Conservation (phyloP, 441 rosid species). For the Bocquillonia castaneifolia region DNA sequence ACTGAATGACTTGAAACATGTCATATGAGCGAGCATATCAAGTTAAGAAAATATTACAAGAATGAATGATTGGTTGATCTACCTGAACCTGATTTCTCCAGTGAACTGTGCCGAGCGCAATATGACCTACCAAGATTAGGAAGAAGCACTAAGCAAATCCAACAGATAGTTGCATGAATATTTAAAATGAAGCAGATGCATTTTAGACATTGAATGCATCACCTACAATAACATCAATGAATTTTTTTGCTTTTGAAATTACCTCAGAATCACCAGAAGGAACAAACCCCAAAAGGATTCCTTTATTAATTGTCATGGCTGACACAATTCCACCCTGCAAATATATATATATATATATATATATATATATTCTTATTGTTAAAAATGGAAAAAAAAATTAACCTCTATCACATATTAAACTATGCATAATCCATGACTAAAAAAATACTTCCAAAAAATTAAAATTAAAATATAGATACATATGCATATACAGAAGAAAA, state of each 20-base stretch:
- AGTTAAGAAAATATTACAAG: constrained; percentile 1
- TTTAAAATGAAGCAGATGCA: background rate
- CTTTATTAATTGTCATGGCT: constrained; percentile 85
- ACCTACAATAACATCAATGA: too few species aligned
- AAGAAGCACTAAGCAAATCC: constrained; percentile 17
- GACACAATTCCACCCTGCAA: constrained; percentile 85
- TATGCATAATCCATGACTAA: too few species aligned
- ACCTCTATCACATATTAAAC: too few species aligned
- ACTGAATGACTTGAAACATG: background rate
- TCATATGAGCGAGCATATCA: background rate
- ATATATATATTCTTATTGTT: too few species aligned
- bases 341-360: background rate
- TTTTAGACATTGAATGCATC: too few species aligned
- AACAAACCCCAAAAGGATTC: constrained; percentile 80
- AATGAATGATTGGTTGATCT: constrained; percentile 17
- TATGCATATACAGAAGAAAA: background rate
- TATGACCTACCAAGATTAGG: constrained; percentile 47
- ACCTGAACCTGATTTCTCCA: constrained; percentile 89
- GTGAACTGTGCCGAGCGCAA: constrained; percentile 66
- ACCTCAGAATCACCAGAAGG: constrained; percentile 71
- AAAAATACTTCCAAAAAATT: too few species aligned
- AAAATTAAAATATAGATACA: too few species aligned
- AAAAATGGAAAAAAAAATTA: too few species aligned
- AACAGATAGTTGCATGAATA: background rate
- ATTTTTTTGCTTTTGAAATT: too few species aligned